These are phyloP conservation scores for Candida nitratophila DNA, from an alignment of 805 yeast species.

Conservation along the genomic window DNA sequence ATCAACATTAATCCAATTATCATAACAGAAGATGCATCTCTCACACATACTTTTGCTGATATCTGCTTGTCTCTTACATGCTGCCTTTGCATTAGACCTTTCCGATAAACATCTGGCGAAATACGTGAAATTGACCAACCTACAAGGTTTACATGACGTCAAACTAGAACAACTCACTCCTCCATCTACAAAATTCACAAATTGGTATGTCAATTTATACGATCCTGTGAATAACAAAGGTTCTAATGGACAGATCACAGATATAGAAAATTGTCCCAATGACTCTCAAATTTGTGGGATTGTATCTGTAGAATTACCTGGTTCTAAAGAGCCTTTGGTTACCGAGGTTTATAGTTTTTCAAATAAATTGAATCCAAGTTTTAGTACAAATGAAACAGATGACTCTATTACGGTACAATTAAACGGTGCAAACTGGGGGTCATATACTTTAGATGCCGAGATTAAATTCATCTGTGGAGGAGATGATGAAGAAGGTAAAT, in stretches of 20 bases:
- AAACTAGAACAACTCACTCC: constrained; percentile 54
- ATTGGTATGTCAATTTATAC: constrained; percentile 73
- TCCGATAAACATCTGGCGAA: constrained; percentile 25
- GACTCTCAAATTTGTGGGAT: constrained; percentile 78
- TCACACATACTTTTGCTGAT: no score
- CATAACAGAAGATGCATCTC: neutral
- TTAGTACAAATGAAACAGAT: constrained; percentile 21
- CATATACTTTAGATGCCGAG: constrained; percentile 37
- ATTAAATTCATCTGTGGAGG: constrained; percentile 40
- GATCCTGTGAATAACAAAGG: constrained; percentile 34
- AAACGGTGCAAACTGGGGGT: constrained; percentile 68
- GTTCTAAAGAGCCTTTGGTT: constrained; percentile 32
- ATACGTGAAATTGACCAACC: constrained; percentile 34
- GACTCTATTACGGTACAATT: constrained; percentile 24
- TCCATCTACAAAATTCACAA: constrained; percentile 56
- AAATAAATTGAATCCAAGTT: constrained; percentile 30
- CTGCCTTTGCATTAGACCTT: constrained; percentile 14
- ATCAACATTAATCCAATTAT: no score
- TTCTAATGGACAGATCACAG: constrained; percentile 22
- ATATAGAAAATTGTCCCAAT: constrained; percentile 50
- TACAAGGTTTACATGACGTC: constrained; percentile 44
- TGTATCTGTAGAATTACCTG: constrained; percentile 47
- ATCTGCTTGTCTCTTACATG: neutral
- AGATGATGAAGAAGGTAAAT: constrained; percentile 23
- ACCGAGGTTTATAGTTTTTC: constrained; percentile 60